Base-by-base conservation (phyloP, 1,139 yeast genomes). In the Candida sp. region DNA sequence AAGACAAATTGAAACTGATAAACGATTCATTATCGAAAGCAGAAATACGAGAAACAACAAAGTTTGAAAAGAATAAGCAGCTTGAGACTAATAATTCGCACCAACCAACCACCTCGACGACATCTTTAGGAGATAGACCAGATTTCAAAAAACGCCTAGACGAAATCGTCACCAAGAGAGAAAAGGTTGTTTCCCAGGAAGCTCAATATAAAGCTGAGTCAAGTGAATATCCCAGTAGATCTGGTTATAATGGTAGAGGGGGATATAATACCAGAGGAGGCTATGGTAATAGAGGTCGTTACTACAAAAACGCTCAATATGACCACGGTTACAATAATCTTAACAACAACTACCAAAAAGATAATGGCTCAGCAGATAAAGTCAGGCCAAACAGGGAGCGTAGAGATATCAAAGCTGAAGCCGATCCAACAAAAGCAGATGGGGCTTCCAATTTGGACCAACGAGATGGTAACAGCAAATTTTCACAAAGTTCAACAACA, bases 111-210 rank as follows among this genome's bases (percentile, higher is more conserved):
- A 29, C 39, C 7, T 35, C 11, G 25, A 42, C 35, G 5, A 40
- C 36, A 21, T 43, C 45, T 8, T 44, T 43, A 9, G 55, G 50
- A 5, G 63, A 59, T 22, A 53, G 71, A 38, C 71, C 71, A 3
- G 58, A 67, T 45, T 67, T 67, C 53, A 66, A 63, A 43, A 60
- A 65, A 49, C 64, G 63, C 41, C 57, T 66, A 43, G 58, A 53
- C 42, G 70, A 66, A 41, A 52, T 67, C 39, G 64, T 58, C 7
- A 56, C 51, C 39, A 37, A 37, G 25, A 37, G 39, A 12, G 33
- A 37, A 29, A 37, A 32, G 19, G 34, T 9, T 43, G 8, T 35
- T n/a, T 19, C 36, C 3, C 38, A 39, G 33, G 33, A 38, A 27
- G 19, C 23, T 5, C 11, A 33, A 32, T 25, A 37, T 12, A 37